Evolutionary conservation across 257 asterid species (phyloP).

Genomic region (Rhazya stricta): DNA sequence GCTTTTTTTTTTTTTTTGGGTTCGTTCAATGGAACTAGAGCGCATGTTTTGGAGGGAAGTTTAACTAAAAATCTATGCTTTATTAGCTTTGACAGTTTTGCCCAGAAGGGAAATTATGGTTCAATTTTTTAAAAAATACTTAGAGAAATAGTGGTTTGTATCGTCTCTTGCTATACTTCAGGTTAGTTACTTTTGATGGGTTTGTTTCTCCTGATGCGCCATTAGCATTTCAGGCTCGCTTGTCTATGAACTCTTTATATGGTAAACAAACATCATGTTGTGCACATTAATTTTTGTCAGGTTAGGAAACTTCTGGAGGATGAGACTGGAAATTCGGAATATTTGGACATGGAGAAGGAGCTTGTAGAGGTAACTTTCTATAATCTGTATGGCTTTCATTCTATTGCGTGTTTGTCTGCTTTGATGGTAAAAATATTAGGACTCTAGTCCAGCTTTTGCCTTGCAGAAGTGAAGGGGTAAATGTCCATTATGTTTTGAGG

Average conservation of each 20-base stretch:
- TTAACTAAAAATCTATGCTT: neutral
- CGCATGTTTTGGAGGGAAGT: neutral
- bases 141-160: neutral
- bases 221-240: neutral
- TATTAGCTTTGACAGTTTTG: neutral
- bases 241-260: neutral
- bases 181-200: neutral
- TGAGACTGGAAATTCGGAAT: slow-evolving; percentile 80
- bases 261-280: neutral
- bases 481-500: neutral
- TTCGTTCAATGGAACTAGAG: neutral
- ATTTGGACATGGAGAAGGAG: slow-evolving; percentile 93
- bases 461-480: neutral
- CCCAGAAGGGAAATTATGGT: neutral
- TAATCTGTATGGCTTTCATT: neutral
- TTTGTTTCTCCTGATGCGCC: neutral
- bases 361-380: slow-evolving; percentile 71
- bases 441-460: slow-evolving; percentile 1
- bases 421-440: neutral
- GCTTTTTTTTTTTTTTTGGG: neutral
- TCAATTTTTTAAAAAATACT: neutral
- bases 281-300: slow-evolving; percentile 35
- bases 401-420: neutral
- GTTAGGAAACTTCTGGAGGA: slow-evolving; percentile 61
- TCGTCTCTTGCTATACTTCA: neutral